phyloP scores from a whole-genome alignment of 495 filamentous ascomycete species.

The Articulospora tetracladia region DNA sequence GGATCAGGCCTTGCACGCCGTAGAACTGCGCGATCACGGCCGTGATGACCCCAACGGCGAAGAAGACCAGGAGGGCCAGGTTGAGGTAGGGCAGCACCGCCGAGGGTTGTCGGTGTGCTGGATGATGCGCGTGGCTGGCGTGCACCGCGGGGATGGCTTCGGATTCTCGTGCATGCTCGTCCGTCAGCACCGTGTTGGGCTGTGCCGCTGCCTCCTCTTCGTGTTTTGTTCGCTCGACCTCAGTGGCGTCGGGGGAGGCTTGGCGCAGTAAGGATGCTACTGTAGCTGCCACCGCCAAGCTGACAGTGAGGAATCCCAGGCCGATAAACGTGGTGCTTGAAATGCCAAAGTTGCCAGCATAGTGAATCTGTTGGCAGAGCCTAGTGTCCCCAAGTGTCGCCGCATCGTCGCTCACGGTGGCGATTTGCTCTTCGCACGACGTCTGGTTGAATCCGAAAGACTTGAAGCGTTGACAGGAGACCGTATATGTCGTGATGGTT shows the following conservation, averaged over 20 bases:
- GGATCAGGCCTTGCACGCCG: not conserved
- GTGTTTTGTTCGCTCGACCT: not conserved
- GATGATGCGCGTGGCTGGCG: not conserved
- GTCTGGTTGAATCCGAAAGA: too few species aligned
- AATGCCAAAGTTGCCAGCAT: not conserved
- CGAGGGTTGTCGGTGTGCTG: not conserved
- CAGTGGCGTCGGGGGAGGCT: too few species aligned
- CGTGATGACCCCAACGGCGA: not conserved
- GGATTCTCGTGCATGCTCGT: not conserved
- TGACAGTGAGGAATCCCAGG: not conserved
- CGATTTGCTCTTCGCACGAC: too few species aligned
- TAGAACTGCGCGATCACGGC: not conserved
- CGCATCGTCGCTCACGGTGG: too few species aligned
- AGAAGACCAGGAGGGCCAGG: not conserved
- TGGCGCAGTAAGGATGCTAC: too few species aligned
- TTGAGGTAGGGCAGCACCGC: not conserved
- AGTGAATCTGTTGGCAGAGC: conserved; percentile 4
- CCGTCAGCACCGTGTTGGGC: not conserved
- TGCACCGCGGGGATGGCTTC: not conserved
- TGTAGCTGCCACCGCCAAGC: not conserved
- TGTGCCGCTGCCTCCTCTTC: not conserved
- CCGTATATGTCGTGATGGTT: too few species aligned
- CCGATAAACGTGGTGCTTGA: not conserved
- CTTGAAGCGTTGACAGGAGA: too few species aligned
- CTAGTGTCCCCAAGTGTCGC: too few species aligned